A percentile compares a stretch with the other conserved stretches of the same genome.
Evolutionary conservation across 2,329 filamentous ascomycete genomes (phyloP).

Genomic region (Monilinia vaccinii-corymbosi): DNA sequence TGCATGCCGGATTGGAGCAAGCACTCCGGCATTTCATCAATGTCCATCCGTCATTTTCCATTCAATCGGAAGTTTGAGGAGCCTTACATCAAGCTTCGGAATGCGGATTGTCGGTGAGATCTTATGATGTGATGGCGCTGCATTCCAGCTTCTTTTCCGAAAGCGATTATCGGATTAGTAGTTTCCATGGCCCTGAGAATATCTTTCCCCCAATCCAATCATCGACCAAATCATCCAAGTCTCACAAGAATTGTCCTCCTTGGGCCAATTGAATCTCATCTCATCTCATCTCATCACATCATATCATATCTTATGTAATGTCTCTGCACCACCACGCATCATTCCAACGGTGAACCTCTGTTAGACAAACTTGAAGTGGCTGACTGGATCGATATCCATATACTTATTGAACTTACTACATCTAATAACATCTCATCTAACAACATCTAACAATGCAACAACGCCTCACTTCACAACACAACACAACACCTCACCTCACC

Average conservation of each 20-base stretch:
- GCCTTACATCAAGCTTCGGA: background rate
- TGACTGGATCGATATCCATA: background rate
- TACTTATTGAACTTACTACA: too few relatives aligned
- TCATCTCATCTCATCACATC: constrained; percentile 6
- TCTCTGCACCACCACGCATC: background rate
- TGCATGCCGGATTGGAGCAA: background rate
- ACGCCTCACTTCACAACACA: background rate
- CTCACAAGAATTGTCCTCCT: background rate
- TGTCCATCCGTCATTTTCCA: background rate
- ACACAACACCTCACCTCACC: too few relatives aligned
- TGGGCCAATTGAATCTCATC: background rate
- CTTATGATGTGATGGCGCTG: background rate
- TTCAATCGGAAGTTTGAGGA: background rate
- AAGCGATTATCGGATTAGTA: background rate
- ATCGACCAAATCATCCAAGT: background rate
- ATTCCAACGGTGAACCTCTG: background rate
- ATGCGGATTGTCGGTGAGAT: constrained; percentile 1
- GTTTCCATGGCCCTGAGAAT: background rate
- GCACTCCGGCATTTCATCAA: background rate
- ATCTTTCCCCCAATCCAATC: background rate
- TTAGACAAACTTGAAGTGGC: background rate
- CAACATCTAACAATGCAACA: background rate
- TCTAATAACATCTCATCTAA: too few relatives aligned
- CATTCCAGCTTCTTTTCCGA: background rate
- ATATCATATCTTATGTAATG: background rate